Base-by-base conservation (phyloP, 106 monocot species). In the Phalaenopsis aphrodite region DNA sequence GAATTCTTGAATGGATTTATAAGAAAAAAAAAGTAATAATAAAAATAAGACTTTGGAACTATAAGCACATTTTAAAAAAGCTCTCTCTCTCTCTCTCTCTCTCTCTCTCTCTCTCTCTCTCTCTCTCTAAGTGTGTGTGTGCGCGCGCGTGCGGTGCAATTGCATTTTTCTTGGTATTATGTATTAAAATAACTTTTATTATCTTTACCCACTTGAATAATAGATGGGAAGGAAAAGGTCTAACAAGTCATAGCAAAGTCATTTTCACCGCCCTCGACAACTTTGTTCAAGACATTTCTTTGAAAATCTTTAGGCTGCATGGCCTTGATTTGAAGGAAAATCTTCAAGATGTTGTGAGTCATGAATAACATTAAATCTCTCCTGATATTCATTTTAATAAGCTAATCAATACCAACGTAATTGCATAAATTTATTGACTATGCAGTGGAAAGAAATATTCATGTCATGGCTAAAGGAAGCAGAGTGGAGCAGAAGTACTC, bases 391-490 rank as follows among this genome's bases (percentile, higher is more conserved):
- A 77, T n/a, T 55, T 24, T 30, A 52, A 7, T 10, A 41, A 3
- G 18, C 24, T 12, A 77, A 21, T 41, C 24, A 42, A 42, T 43
- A 41, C 30, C 30, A 30, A 30, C 18, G 3, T 43, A 0, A 49
- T 2, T 76, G 5, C 49, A 49, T 8, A 15, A 18, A 1, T 39
- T 18, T 18, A 9, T 69, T 8, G 21, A 3, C 24, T 23, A 76
- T 57, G 23, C n/a, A 84, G 84, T 85, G 84, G 80, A 76, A 41
- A 17, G 77, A 77, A 36, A 17, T 66, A 42, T 86, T 86, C 7
- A 42, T 45, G 39, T 74, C 79, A 75, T 86, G 85, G 85, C 42
- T 86, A 17, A 78, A 55, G 30, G 85, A 86, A 55, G 78, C 65
- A 38, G 41, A 75, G 66, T 86, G 85, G 85, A 82, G 82, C 42